Base-by-base conservation (phyloP, 305 asterid species). In the Striga hermonthica region DNA sequence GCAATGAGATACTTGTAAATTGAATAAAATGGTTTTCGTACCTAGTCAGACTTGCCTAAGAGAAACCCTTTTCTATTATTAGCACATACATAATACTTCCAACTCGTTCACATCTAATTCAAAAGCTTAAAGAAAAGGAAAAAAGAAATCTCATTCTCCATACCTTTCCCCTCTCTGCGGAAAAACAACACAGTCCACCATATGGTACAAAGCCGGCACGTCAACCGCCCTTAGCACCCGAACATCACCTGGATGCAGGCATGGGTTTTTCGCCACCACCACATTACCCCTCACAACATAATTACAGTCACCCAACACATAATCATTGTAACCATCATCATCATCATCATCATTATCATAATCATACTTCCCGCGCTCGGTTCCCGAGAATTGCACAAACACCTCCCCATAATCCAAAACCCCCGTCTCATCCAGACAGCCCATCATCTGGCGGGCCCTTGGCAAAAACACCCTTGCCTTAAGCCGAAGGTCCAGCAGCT, bases 211-310 rank as follows among this genome's bases (percentile, higher is more conserved):
- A 7, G 49, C 71, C 0, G 78, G 83, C 65, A 81, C 84, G 49
- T 91, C 62, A 52, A 91, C 70, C 45, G 95, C 96, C 60, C 41
- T 48, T n/a, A 91, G 68, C 69, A 91, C 83, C 62, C 98, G 96
- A 43, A 91, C 82, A 70, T 91, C 96, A 16, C 98, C 98, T 4
- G 98, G 98, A 67, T 91, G 95, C 80, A 91, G 76, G 66, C 96
- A 91, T 2, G 98, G 98, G 70, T 91, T 91, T 64, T 86, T 88
- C 4, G 96, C 94, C 79, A 91, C 98, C 5, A 68, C 77, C 5
- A 91, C 95, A 6, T 48, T 77, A 48, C 90, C 90, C 55, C 11
- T 3, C 36, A 78, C 47, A 34, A 75, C 28, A 65, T 45, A 68
- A 39, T 59, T 76, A 58, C 12, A 11, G 1, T 65, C 71, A 4